Conservation (phyloP, 257 asterid genomes). For the Anisodus acutangulus region DNA sequence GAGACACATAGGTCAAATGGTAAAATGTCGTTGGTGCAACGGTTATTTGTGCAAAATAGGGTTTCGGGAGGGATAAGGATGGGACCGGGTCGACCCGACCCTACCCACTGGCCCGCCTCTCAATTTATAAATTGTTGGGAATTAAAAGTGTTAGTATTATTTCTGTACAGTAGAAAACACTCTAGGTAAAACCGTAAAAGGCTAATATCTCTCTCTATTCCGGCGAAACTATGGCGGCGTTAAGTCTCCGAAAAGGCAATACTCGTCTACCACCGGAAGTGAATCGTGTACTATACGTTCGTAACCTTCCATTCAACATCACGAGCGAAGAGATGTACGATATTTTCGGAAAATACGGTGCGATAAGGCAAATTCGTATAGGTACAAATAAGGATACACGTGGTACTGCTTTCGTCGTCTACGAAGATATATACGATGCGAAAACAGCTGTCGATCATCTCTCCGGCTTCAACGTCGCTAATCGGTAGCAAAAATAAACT, state of each 20-base stretch:
- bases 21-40: too few species aligned
- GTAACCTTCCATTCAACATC: conserved; percentile 88
- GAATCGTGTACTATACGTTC: conserved; percentile 80
- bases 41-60: too few species aligned
- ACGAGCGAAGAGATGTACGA: conserved; percentile 99
- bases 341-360: conserved; percentile 91
- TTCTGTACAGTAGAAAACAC: not conserved
- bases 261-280: conserved; percentile 96
- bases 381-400: conserved; percentile 92
- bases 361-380: conserved; percentile 85
- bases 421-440: conserved; percentile 97
- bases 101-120: too few species aligned
- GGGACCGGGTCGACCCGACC: too few species aligned
- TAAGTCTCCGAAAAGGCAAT: conserved; percentile 83
- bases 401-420: conserved; percentile 93
- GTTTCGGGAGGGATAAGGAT: too few species aligned
- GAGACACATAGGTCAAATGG: too few species aligned
- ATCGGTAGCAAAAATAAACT: conserved; percentile 34
- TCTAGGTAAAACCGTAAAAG: too few species aligned
- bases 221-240: conserved; percentile 62
- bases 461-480: conserved; percentile 92
- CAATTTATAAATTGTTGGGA: not conserved
- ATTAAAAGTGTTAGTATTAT: not conserved
- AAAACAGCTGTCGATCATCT: conserved; percentile 93
- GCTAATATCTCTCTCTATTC: not conserved